These are phyloP conservation scores for Moesziomyces globuligerus DNA, from an alignment of 1,284 basidiomycete genomes.

Conservation along the genomic window DNA sequence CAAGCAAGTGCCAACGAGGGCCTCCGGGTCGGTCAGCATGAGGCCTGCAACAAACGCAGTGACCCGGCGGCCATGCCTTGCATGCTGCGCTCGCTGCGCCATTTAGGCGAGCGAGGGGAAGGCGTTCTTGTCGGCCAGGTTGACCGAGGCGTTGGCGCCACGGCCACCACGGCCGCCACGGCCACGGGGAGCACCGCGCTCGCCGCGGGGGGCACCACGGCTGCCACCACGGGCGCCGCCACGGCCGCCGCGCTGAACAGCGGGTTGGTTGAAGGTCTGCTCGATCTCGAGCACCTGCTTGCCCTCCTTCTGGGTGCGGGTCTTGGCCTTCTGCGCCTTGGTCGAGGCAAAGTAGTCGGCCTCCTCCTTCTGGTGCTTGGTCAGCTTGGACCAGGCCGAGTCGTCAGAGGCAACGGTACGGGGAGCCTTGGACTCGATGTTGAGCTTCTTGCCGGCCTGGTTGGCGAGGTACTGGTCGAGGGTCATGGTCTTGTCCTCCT, in stretches of 20 bases:
- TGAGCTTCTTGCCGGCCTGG: constrained; percentile 71
- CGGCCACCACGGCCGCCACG: constrained; percentile 71
- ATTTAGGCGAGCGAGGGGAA: constrained; percentile 65
- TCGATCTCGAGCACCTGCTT: constrained; percentile 65
- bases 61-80: constrained; percentile 10
- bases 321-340: constrained; percentile 49
- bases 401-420: constrained; percentile 51
- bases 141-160: constrained; percentile 73
- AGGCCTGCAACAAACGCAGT: constrained; percentile 7
- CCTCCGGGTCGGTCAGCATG: constrained; percentile 2
- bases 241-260: constrained; percentile 51
- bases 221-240: constrained; percentile 46
- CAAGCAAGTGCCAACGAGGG: constrained; percentile 2
- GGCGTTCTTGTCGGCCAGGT: constrained; percentile 68
- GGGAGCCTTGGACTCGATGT: constrained; percentile 54
- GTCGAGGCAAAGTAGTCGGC: constrained; percentile 61
- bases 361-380: constrained; percentile 58
- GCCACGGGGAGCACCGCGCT: constrained; percentile 46
- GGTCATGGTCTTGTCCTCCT: constrained; percentile 91
- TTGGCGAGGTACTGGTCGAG: constrained; percentile 81
- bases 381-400: constrained; percentile 55
- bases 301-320: constrained; percentile 51
- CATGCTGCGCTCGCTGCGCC: constrained; percentile 17
- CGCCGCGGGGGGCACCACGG: constrained; percentile 51
- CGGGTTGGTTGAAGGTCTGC: constrained; percentile 59